Evolutionary conservation across 768 basidiomycete species (phyloP), one percentile per base, ranked within the genome.

Genomic region (Lactifluus pinguis): DNA sequence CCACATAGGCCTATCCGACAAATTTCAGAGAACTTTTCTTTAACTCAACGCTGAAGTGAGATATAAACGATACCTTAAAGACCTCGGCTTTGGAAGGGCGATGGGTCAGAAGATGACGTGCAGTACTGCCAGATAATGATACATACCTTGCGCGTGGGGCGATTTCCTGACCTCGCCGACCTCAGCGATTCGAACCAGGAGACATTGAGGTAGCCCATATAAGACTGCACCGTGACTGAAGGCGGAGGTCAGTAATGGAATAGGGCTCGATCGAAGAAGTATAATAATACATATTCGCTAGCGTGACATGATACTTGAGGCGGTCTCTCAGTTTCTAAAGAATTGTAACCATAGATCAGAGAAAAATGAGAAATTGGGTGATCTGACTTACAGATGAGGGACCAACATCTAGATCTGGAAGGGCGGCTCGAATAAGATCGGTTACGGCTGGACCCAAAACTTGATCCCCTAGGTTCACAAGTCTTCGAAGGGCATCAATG

Each of bases 311-410:
- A 13, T 34, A 44, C 25, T 61, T 61, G 49, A 61, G 60, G 44
- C 55, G 50, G 21, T 61, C 60, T 48, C 60, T 57, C 55, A 61
- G 44, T 57, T 61, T 61, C 60, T 61, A 47, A 14, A 41, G 36
- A 9, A 25, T 51, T 32, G 29, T 0, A 47, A 36, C 30, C 14
- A 34, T 34, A 10, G 38, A 41, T 47, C 30, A 61, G 30, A 10
- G 19, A n/a, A n/a, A 39, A 39, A 34, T n/a, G 7, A 34, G n/a
- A 48, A 21, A 25, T 10, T 41, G 7, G 32, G 38, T 7, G 36
- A 9, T 34, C 34, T 41, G 34, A 57, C 60, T 29, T 9, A 61
- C 60, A 11, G 60, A 61, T 38, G 60, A 61, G 1, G 60, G 60
- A 41, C 60, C 60, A n/a, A 61, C 60, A 29, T 30, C n/a, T 25